Evolutionary conservation across 441 rosid genomes (phyloP).

Genomic region (Populus tomentosa): DNA sequence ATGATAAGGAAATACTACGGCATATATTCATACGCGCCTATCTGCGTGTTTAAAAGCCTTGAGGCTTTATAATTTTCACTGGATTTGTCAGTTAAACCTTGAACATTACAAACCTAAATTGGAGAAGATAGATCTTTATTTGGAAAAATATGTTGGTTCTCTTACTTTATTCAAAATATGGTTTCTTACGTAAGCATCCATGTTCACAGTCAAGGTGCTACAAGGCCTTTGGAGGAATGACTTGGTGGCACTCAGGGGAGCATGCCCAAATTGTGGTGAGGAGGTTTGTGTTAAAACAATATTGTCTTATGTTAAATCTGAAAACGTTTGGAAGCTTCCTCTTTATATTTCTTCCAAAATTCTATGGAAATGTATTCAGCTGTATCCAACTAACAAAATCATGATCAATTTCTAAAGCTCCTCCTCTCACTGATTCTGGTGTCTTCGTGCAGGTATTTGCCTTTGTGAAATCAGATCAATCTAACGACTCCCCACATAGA

Average conservation of each 20-base stretch:
- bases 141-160: background rate
- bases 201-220: constrained; percentile 69
- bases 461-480: constrained; percentile 65
- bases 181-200: background rate
- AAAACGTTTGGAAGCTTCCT: constrained; percentile 2
- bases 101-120: background rate
- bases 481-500: constrained; percentile 59
- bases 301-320: background rate
- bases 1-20: background rate
- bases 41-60: background rate
- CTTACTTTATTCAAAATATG: background rate
- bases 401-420: background rate
- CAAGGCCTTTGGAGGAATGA: constrained; percentile 83
- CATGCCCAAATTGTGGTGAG: constrained; percentile 95
- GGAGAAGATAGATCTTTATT: background rate
- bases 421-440: constrained; percentile 1
- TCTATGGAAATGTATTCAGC: background rate
- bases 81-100: background rate
- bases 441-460: constrained; percentile 69
- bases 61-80: background rate
- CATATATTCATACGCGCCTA: background rate
- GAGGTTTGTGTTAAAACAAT: constrained; percentile 49
- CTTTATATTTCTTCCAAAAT: background rate
- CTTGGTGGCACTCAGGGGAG: constrained; percentile 79
- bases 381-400: background rate